Conservation (phyloP, 148 eudicot genomes). For the Dysphania ambrosioides region DNA sequence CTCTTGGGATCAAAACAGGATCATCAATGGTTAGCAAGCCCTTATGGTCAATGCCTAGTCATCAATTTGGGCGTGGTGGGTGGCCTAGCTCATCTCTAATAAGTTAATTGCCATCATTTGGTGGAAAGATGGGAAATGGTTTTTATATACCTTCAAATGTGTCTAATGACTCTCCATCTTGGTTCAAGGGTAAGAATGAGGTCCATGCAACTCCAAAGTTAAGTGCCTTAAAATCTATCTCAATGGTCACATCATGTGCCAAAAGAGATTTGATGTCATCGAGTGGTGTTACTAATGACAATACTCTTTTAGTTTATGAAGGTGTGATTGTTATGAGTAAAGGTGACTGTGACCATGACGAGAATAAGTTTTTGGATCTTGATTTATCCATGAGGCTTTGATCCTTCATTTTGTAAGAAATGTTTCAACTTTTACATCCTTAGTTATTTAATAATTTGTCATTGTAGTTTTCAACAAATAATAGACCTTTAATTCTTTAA, state of each 20-base stretch:
- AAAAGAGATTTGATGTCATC: not conserved
- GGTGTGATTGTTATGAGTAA: not conserved
- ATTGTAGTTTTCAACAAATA: too few relatives aligned
- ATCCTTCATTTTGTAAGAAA: not conserved
- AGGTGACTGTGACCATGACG: not conserved
- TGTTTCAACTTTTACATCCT: not conserved
- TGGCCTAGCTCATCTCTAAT: not conserved
- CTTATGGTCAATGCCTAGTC: constrained; percentile 6
- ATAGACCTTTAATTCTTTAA: too few relatives aligned
- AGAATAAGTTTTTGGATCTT: constrained; percentile 3
- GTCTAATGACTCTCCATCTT: not conserved
- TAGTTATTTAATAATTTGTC: not conserved
- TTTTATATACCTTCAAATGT: not conserved
- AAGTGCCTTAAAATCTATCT: not conserved
- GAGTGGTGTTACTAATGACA: not conserved
- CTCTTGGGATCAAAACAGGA: constrained; percentile 19
- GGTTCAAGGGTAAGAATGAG: not conserved
- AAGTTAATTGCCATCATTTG: not conserved
- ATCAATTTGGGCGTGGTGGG: constrained; percentile 1
- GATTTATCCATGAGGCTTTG: constrained; percentile 31
- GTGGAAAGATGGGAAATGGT: not conserved
- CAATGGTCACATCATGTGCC: not conserved
- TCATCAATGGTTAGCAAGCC: constrained; percentile 23
- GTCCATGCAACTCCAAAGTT: not conserved
- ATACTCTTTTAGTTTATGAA: not conserved